Evolutionary conservation across 108 stramenopile species (phyloP).

Genomic region (Schizochytrium sp.): DNA sequence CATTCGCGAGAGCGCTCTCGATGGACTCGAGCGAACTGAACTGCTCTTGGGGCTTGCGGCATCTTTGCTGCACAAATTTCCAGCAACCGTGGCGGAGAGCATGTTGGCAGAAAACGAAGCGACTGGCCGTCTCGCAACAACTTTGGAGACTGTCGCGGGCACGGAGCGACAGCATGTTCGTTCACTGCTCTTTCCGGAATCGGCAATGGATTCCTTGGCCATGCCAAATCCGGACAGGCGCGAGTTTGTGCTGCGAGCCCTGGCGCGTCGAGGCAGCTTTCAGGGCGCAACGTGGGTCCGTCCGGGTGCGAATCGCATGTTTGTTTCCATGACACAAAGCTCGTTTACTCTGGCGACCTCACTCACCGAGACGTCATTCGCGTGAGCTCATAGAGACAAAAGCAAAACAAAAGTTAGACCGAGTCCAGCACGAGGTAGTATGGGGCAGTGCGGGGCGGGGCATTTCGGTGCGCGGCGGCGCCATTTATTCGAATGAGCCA

Average conservation of each 20-base stretch:
- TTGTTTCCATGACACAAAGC: background rate
- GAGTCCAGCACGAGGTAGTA: background rate
- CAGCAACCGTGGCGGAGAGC: background rate
- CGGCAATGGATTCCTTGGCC: background rate
- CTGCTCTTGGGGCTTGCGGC: background rate
- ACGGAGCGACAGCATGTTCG: background rate
- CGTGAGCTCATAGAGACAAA: background rate
- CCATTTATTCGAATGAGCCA: too few relatives aligned
- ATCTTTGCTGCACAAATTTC: background rate
- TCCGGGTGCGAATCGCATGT: slow-evolving; percentile 5
- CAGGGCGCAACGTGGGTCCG: background rate
- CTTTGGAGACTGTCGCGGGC: background rate
- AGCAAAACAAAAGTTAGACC: background rate
- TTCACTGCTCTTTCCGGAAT: background rate
- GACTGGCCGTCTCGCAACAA: background rate
- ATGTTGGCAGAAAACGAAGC: background rate
- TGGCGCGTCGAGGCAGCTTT: background rate
- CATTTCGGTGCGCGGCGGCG: too few relatives aligned
- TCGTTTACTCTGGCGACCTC: background rate
- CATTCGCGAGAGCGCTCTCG: background rate
- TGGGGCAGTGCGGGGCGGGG: background rate
- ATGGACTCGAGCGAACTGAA: background rate
- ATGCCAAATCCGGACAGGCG: background rate
- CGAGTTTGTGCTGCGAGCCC: background rate
- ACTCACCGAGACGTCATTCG: background rate